These are phyloP conservation scores for Brachypodium distachyon DNA, from an alignment of 202 grass and related monocot genomes.

Conservation along the genomic window DNA sequence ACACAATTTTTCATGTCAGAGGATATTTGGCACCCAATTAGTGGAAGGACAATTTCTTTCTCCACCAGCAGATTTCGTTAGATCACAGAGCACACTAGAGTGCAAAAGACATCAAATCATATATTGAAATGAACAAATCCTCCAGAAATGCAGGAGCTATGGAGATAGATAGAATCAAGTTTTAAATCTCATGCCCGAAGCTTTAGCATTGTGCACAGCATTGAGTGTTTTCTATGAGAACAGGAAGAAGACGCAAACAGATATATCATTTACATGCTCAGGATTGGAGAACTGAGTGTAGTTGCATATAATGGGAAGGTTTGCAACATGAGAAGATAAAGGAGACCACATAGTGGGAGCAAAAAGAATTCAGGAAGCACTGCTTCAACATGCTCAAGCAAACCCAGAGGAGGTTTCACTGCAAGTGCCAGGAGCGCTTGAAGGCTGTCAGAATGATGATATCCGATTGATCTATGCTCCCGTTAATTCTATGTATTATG, in stretches of 20 bases:
- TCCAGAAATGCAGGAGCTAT: not conserved
- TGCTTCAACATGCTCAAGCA: not conserved
- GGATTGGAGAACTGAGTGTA: no score
- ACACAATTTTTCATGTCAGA: conserved; percentile 9
- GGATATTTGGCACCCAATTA: conserved; percentile 2
- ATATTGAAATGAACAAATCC: not conserved
- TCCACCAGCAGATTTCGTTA: not conserved
- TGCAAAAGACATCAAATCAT: not conserved
- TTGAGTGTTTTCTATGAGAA: not conserved
- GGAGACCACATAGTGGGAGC: not conserved
- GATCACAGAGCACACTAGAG: not conserved
- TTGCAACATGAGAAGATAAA: not conserved
- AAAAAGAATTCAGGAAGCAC: not conserved
- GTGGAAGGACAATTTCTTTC: not conserved
- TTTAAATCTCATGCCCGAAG: not conserved
- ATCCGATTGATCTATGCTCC: not conserved
- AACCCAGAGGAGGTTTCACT: not conserved
- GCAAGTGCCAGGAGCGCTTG: not conserved
- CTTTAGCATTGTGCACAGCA: not conserved
- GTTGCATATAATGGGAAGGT: no score
- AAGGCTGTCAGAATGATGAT: not conserved
- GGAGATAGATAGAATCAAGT: not conserved
- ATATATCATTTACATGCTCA: no score
- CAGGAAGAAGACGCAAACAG: not conserved
- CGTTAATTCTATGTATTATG: not conserved